Base-by-base conservation (phyloP, 805 yeast species). In the Grigorovia humatica region DNA sequence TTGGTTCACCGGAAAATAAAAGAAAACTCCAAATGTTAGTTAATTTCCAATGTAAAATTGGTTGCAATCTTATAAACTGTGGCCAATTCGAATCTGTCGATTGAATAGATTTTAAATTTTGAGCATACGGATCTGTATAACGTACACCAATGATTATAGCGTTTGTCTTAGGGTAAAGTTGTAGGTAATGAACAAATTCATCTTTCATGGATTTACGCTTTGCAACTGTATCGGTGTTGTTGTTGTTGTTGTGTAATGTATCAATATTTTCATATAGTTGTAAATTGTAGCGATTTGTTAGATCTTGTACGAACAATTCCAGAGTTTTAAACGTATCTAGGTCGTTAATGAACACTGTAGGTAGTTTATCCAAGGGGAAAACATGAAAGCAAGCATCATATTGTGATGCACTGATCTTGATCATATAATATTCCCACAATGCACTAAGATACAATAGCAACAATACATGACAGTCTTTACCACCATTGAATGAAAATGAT, bases 381-480 rank as follows among this genome's bases (percentile, higher is more conserved):
- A 43, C 38, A 19, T 63, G 65, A 45, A 52, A 60, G 38, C 55
- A 43, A n/a, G 47, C 45, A 11, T 59, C 57, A 38, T 50, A 61
- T 44, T 66, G 61, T 56, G 70, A 59, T 60, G 57, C 15, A 4
- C 51, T 45, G 20, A 47, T 59, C 44, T 53, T 55, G 9, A 20
- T 44, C 29, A 48, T 50, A 38, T 59, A 65, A 38, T 57, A 60
- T 48, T 64, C 65, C 72, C 58, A 61, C 51, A 68, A 70, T 20
- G 78, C 79, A 1, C 93, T 83, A 49, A 90, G 69, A 50, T 87
- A 80, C 5, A 93, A 62, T 15, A 88, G 72, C 51, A 93, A 74
- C 84, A 91, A 81, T 35, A 90, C 97, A 47, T 90, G 78, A 61
- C 98, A 93, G 69, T 93, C 99, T 63, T 93, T 93, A 1, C 99